phyloP scores from a whole-genome alignment of 371 early-diverging fungal genomes.

The Smittium culicis region DNA sequence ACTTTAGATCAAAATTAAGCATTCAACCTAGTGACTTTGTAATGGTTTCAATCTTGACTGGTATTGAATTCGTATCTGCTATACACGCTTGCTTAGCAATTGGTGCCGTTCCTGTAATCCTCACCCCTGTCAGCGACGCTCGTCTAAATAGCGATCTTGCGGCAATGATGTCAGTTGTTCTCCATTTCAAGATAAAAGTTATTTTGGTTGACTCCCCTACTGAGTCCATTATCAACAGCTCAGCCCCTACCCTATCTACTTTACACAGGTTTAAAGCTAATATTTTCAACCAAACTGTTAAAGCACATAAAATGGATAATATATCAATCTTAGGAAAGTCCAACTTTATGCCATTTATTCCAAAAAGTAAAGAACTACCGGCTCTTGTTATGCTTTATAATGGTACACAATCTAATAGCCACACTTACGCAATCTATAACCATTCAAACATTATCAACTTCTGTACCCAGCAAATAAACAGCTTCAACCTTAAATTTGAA shows the following conservation, averaged over 20 bases:
- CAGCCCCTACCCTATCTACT: not conserved
- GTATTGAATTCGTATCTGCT: slow-evolving; percentile 54
- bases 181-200: slow-evolving; percentile 40
- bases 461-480: slow-evolving; percentile 60
- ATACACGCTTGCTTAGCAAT: slow-evolving; percentile 66
- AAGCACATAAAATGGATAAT: not conserved
- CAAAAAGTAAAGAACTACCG: not conserved
- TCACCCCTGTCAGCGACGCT: slow-evolving; percentile 35
- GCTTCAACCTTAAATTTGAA: slow-evolving; percentile 44
- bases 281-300: not conserved
- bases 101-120: slow-evolving; percentile 60
- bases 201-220: slow-evolving; percentile 41
- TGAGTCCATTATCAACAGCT: not conserved
- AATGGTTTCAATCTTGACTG: slow-evolving; percentile 50
- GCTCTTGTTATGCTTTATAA: slow-evolving; percentile 26
- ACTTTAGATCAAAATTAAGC: slow-evolving; percentile 39
- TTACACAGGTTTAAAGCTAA: not conserved
- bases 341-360: not conserved
- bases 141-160: slow-evolving; percentile 54
- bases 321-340: not conserved
- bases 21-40: slow-evolving; percentile 43
- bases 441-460: slow-evolving; percentile 55
- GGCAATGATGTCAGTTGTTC: slow-evolving; percentile 39
- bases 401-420: slow-evolving; percentile 27
- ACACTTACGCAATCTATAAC: slow-evolving; percentile 41